A percentile compares a stretch with the other conserved stretches of the same genome.
Conservation (phyloP, 306 rosid genomes). For the Acacia melanoxylon region DNA sequence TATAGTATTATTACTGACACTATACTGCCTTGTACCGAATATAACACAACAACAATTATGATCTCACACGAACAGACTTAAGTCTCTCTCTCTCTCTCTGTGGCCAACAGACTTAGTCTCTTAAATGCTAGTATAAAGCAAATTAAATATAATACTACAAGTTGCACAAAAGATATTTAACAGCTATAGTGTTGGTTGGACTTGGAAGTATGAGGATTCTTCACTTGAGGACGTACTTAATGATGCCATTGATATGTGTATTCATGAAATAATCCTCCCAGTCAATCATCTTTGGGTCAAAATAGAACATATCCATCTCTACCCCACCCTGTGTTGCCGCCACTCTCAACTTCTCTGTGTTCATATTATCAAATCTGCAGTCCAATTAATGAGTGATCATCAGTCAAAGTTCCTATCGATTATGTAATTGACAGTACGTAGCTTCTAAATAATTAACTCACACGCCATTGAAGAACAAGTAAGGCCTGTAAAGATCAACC, state of each 20-base stretch:
- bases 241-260: slow-evolving; percentile 57
- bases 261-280: slow-evolving; percentile 79
- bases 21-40: neutral
- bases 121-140: neutral
- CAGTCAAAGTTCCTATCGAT: neutral
- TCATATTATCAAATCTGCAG: slow-evolving; percentile 63
- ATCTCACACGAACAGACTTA: neutral
- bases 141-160: neutral
- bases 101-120: neutral
- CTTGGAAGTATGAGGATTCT: neutral
- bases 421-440: neutral
- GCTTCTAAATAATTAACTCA: neutral
- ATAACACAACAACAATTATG: neutral
- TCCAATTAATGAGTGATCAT: neutral
- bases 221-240: slow-evolving; percentile 61
- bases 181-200: neutral
- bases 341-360: slow-evolving; percentile 55
- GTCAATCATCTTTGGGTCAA: slow-evolving; percentile 59
- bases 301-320: slow-evolving; percentile 58
- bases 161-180: neutral
- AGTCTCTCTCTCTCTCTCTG: neutral
- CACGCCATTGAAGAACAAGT: slow-evolving; percentile 21
- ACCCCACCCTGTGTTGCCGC: slow-evolving; percentile 39
- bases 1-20: neutral
- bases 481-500: slow-evolving; percentile 21